A percentile compares a stretch with the other conserved stretches of the same genome.
Conservation (phyloP, 352 stramenopile genomes). For the Phytophthora capsici region DNA sequence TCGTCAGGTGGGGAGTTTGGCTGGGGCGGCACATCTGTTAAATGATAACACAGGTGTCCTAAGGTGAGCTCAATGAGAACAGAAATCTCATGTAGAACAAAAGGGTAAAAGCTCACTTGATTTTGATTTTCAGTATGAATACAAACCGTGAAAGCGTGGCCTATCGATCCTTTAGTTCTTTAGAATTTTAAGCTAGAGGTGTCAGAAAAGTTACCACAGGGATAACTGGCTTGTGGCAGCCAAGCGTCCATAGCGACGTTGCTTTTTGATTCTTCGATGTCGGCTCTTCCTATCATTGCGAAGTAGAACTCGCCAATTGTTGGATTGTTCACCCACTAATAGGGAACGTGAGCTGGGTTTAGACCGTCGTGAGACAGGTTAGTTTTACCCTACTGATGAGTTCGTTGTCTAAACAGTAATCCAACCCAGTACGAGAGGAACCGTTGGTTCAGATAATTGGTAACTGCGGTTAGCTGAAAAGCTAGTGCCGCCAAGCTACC, state of each 20-base stretch:
- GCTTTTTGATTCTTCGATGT: constrained; percentile 30
- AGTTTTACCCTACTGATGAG: constrained; percentile 33
- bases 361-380: constrained; percentile 30
- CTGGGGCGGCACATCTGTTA: constrained; percentile 27
- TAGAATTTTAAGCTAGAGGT: constrained; percentile 29
- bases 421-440: constrained; percentile 93
- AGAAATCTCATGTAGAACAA: constrained; percentile 25
- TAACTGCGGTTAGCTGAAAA: constrained; percentile 90
- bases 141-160: constrained; percentile 34
- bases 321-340: not conserved
- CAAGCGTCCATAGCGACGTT: constrained; percentile 30
- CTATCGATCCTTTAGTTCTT: constrained; percentile 31
- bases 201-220: constrained; percentile 29
- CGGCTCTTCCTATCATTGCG: constrained; percentile 29
- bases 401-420: constrained; percentile 85
- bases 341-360: constrained; percentile 1
- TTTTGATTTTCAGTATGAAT: constrained; percentile 38
- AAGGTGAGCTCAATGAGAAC: constrained; percentile 30
- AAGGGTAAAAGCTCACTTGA: not conserved
- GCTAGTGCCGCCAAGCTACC: constrained; percentile 92
- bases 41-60: constrained; percentile 32
- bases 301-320: constrained; percentile 27
- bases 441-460: constrained; percentile 55
- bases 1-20: constrained; percentile 12
- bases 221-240: constrained; percentile 22